Evolutionary conservation across 1,139 yeast species (phyloP), one percentile per base, ranked within the genome.

Genomic region (Spathaspora sp.): DNA sequence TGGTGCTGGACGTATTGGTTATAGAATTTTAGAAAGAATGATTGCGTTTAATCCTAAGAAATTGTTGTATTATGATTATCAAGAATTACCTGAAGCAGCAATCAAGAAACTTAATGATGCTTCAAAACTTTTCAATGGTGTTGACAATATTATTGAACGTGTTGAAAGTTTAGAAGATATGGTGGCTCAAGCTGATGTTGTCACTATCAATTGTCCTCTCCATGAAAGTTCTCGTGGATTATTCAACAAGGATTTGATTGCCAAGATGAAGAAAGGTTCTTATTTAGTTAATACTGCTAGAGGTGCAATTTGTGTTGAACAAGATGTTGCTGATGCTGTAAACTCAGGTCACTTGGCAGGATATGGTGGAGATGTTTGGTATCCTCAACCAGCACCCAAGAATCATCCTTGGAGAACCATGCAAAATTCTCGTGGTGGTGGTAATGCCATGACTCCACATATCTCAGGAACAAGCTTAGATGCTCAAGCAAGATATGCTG

Each of bases 371-470:
- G 95, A 86, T 63, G 95, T 87, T 43, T 86, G 93, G 89, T 78
- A 61, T 71, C 84, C 84, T 26, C 95, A 86, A 68, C 95, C 95
- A 38, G 89, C 95, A 31, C 89, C 89, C 53, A 67, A 69, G 50
- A 77, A 78, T 61, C 90, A 85, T 60, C 90, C 91, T 52, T 87
- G 95, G 95, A 76, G 90, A 72, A 51, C 72, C 24, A 81, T 86
- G 84, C 62, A 70, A 46, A 84, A 84, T 74, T 70, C 76, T 54
- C 78, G 72, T 55, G 88, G 88, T 47, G 86, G 80, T 37, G 93
- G 93, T 55, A 87, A 87, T 59, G 93, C 93, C 50, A 85, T 87
- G 93, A 84, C 89, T 45, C 91, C 93, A 26, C 95, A 87, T 61
- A 79, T 84, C 52, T 81, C 89, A 47, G 95, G 95, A 50, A 83